A percentile compares a stretch with the other conserved stretches of the same genome.
These are phyloP conservation scores for Clavispora carvajalis DNA, from an alignment of 805 yeast species.

Conservation along the genomic window DNA sequence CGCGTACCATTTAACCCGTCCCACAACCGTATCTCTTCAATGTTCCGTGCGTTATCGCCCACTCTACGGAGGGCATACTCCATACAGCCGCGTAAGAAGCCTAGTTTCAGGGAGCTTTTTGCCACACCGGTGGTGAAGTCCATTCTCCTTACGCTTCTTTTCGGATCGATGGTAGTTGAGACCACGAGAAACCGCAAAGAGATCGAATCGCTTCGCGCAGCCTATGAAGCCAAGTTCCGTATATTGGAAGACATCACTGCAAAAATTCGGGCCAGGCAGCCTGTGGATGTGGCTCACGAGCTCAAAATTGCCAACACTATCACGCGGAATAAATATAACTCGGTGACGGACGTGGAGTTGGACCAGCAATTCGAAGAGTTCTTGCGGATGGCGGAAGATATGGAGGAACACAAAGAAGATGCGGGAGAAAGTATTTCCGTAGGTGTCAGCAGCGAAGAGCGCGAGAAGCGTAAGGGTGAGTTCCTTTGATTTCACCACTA, in stretches of 20 bases:
- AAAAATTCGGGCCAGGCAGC: conserved; percentile 27
- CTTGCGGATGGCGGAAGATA: conserved; percentile 26
- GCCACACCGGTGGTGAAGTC: conserved; percentile 34
- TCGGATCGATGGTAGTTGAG: conserved; percentile 45
- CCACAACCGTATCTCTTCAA: neutral
- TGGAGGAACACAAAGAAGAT: neutral
- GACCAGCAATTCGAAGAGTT: conserved; percentile 36
- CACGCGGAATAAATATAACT: conserved; percentile 31
- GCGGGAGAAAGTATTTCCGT: neutral
- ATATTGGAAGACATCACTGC: conserved; percentile 27
- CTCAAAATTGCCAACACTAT: conserved; percentile 38
- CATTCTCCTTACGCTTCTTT: conserved; percentile 30
- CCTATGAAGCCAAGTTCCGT: conserved; percentile 31
- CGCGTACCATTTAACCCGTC: neutral
- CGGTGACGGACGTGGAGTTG: conserved; percentile 32
- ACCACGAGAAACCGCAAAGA: conserved; percentile 41
- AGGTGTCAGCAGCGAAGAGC: neutral
- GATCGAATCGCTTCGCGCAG: conserved; percentile 36
- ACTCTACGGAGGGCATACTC: conserved; percentile 4
- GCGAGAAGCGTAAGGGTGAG: neutral
- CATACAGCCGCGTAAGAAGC: conserved; percentile 12
- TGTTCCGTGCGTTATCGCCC: neutral
- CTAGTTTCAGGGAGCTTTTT: conserved; percentile 25
- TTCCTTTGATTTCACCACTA: neutral
- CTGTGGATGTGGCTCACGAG: conserved; percentile 39